Evolutionary conservation across 768 basidiomycete genomes (phyloP).

Genomic region (Amanita muscaria): DNA sequence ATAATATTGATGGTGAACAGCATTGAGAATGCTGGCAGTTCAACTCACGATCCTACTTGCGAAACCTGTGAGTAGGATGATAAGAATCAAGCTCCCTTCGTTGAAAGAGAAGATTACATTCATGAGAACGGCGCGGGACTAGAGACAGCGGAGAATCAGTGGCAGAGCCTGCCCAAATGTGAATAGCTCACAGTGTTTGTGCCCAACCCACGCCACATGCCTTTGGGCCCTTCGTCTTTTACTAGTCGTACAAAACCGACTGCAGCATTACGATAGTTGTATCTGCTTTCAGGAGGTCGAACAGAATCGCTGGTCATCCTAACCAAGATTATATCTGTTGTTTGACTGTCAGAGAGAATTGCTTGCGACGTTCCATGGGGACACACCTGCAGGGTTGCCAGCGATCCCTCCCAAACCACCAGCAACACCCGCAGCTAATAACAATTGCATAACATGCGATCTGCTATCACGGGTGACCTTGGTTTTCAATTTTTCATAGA

Average conservation of each 20-base stretch:
- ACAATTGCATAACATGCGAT: conserved; percentile 45
- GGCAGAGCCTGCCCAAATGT: too few relatives aligned
- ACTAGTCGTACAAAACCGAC: conserved; percentile 60
- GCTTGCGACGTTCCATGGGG: conserved; percentile 2
- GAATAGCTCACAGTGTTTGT: conserved; percentile 71
- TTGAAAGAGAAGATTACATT: conserved; percentile 41
- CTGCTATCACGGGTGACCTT: conserved; percentile 40
- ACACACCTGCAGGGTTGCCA: conserved; percentile 73
- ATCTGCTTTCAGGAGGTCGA: conserved; percentile 63
- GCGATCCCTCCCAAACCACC: conserved; percentile 78
- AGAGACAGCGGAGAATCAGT: too few relatives aligned
- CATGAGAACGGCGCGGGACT: conserved; percentile 58
- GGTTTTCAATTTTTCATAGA: conserved; percentile 70
- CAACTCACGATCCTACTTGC: conserved; percentile 75
- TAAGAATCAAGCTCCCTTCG: conserved; percentile 7
- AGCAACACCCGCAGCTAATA: conserved; percentile 59
- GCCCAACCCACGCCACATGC: conserved; percentile 64
- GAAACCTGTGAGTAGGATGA: conserved; percentile 40
- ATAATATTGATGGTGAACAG: conserved; percentile 1
- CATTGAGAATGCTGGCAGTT: background rate
- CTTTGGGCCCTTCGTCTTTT: conserved; percentile 59
- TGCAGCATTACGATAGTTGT: conserved; percentile 74
- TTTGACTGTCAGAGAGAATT: conserved; percentile 4
- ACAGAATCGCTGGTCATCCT: conserved; percentile 86
- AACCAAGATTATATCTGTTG: conserved; percentile 60